phyloP scores from a whole-genome alignment of 306 rosid genomes.

The Erythrophleum fordii region DNA sequence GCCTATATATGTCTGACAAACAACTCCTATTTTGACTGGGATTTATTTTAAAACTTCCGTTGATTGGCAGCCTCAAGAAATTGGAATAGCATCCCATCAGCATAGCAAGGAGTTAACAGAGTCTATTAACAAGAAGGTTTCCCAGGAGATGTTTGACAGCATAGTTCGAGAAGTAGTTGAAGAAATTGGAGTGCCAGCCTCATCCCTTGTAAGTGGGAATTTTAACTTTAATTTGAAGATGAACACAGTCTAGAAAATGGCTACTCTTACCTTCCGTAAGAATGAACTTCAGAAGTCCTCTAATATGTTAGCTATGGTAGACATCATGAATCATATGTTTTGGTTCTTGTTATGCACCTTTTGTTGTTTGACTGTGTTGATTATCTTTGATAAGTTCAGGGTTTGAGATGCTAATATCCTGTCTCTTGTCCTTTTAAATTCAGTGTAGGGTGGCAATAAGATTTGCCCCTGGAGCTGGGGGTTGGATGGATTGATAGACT shows the following conservation, averaged over 20 bases:
- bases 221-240: constrained; percentile 12
- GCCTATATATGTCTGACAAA: constrained; percentile 19
- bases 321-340: constrained; percentile 11
- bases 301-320: constrained; percentile 1
- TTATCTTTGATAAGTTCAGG: neutral
- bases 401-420: neutral
- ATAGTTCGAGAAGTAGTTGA: constrained; percentile 91
- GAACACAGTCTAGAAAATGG: neutral
- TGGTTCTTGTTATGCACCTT: constrained; percentile 18
- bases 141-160: constrained; percentile 89
- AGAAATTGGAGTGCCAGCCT: constrained; percentile 90
- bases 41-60: constrained; percentile 30
- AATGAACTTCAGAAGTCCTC: constrained; percentile 14
- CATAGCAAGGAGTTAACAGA: constrained; percentile 51
- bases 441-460: neutral
- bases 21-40: constrained; percentile 22
- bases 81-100: constrained; percentile 64
- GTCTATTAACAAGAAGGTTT: constrained; percentile 55
- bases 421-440: constrained; percentile 1
- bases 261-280: neutral
- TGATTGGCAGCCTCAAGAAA: constrained; percentile 82
- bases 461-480: neutral
- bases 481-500: constrained; percentile 12
- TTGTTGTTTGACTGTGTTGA: neutral
- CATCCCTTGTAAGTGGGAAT: constrained; percentile 74